Base-by-base conservation (phyloP, 2,329 filamentous ascomycete species). In the Ascocoryne sarcoides region DNA sequence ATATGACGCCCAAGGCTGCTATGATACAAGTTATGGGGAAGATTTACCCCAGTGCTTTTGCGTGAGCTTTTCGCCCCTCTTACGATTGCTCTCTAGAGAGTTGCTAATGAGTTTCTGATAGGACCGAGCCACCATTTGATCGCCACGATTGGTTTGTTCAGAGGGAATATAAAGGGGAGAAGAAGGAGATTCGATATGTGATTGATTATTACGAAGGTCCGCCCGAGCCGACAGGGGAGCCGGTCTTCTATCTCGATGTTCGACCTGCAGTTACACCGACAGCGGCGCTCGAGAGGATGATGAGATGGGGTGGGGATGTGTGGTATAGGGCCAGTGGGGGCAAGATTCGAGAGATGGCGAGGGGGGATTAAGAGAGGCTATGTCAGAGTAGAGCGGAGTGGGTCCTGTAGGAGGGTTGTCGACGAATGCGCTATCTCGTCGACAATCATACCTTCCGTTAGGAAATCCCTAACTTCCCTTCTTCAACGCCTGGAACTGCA, bases 101-200 rank as follows among this genome's bases (percentile, higher is more conserved):
- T 20, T 37, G n/a, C 32, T 20, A 47, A 10, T 45, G 36, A 40
- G 8, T n/a, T 18, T 20, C n/a, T n/a, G n/a, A 17, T 37, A 86
- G 82, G 4, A 80, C 82, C 5, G 82, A 87, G 39, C 84, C 87
- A 9, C 92, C 92, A 1, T 98, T 98, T 56, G 92, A 98, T 63
- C 79, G 92, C 46, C 92, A 98, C 61, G 92, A 98, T 61, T 98
- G 92, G 92, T 96, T 82, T 59, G 84, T 98, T 31, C 75, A 84
- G 49, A 75, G 92, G 47, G 73, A 82, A 23, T 64, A 74, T 36
- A 70, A 79, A 39, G 85, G 84, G 19, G 61, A 79, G 43, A 71
- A 69, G 54, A 82, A 81, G 60, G 82, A 95, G 67, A 70, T 95
- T 33, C 78, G 92, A 55, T 98, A 98, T 61, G 79, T 98, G 41